Base-by-base conservation (phyloP, 345 rosid genomes). In the Rhodomyrtus tomentosa region DNA sequence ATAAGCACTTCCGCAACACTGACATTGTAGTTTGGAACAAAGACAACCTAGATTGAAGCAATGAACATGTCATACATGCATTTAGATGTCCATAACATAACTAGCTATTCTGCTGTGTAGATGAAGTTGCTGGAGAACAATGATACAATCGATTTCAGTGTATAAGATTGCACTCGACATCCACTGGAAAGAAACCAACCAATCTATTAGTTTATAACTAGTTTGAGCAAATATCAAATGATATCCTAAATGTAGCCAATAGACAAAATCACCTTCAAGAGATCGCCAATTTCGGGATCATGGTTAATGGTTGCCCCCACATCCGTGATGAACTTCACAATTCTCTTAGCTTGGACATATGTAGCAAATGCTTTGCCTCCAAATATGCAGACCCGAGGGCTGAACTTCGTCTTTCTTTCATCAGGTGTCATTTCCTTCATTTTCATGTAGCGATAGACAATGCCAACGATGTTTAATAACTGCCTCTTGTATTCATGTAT, bases 351-450 rank as follows among this genome's bases (percentile, higher is more conserved):
- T 85, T 92, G 91, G 72, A 92, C 89, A 82, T 91, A 89, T 25
- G 93, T 91, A 54, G 92, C 92, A 82, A 92, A 91, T 80, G 91
- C 91, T 56, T 92, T 90, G 72, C 94, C 93, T 49, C 92, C 94
- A 83, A 90, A 87, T 58, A 91, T 90, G 59, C 92, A 92, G 38
- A 92, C 92, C 82, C 92, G 82, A 40, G 92, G 93, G 55, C 87
- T 89, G 27, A 82, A 92, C 15, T 49, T 88, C 12, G 53, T 72
- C 82, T 81, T 83, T 82, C 91, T 87, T 82, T 89, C 90, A 55
- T 87, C 86, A 6, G 85, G 73, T 81, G 84, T 89, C 90, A 88
- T 89, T 84, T 90, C 91, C 87, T 91, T 91, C 92, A 91, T 92
- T 83, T 89, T 90, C 82, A 90, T 91, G 59, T 90, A 91, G 68